A percentile compares a stretch with the other conserved stretches of the same genome.
phyloP scores from a whole-genome alignment of 176 grass and related monocot genomes.

The Melocanna baccifera region DNA sequence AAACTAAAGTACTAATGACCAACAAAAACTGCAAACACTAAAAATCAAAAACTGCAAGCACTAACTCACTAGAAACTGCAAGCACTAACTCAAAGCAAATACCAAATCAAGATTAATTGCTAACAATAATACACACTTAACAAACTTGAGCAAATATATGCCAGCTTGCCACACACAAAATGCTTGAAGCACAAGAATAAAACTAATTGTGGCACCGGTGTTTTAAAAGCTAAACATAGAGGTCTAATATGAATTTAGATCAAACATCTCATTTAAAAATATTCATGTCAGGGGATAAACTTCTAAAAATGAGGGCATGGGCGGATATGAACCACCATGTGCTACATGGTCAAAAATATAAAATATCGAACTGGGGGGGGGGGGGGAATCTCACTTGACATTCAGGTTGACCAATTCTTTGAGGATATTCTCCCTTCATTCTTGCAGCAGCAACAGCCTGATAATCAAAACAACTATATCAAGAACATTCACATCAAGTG shows the following conservation, averaged over 20 bases:
- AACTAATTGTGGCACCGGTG: neutral
- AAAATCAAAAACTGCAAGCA: too few relatives aligned
- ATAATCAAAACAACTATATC: slow-evolving; percentile 31
- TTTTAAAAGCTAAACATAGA: neutral
- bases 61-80: too few relatives aligned
- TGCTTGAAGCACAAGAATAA: neutral
- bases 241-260: neutral
- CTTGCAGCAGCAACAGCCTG: slow-evolving; percentile 83
- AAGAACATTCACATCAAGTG: slow-evolving; percentile 31
- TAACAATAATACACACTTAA: too few relatives aligned
- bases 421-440: slow-evolving; percentile 84
- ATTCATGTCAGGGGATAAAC: neutral
- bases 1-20: too few relatives aligned
- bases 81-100: too few relatives aligned
- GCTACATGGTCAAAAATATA: neutral
- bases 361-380: neutral
- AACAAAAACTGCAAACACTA: too few relatives aligned
- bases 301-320: neutral
- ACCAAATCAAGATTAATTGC: too few relatives aligned
- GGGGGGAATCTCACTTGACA: slow-evolving; percentile 59
- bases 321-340: neutral
- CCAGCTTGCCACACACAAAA: neutral
- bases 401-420: slow-evolving; percentile 79
- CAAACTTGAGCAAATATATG: neutral
- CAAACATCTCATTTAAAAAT: slow-evolving; percentile 1